phyloP scores from a whole-genome alignment of 495 filamentous ascomycete genomes.

The Aspergillus sclerotioniger region DNA sequence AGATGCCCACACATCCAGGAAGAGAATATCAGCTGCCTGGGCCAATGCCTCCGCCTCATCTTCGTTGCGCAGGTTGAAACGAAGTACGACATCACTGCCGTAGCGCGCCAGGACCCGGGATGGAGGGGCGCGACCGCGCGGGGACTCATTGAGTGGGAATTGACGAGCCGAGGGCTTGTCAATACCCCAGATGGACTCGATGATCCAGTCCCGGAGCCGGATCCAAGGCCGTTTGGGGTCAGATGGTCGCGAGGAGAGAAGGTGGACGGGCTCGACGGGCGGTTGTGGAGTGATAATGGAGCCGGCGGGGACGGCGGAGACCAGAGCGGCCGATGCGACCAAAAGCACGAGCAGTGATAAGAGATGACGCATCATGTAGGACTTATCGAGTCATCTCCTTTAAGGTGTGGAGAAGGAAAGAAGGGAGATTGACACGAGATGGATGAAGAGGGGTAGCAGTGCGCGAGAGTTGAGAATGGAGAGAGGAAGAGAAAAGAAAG shows the following conservation, averaged over 20 bases:
- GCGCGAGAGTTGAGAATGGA: background rate
- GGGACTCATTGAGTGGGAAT: conserved; percentile 6
- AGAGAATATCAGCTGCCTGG: conserved; percentile 69
- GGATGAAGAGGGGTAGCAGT: background rate
- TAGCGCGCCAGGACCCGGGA: conserved; percentile 63
- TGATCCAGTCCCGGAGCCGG: conserved; percentile 62
- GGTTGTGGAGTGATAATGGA: conserved; percentile 43
- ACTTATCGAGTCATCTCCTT: background rate
- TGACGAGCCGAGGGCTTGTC: conserved; percentile 18
- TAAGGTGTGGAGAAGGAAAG: background rate
- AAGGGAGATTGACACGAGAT: background rate
- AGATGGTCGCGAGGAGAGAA: conserved; percentile 27
- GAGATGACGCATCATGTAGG: conserved; percentile 18
- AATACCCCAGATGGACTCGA: conserved; percentile 63
- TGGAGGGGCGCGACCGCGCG: conserved; percentile 32
- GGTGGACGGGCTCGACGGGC: conserved; percentile 36
- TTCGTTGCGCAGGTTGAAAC: conserved; percentile 73
- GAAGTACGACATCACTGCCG: conserved; percentile 77
- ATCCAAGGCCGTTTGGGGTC: conserved; percentile 43
- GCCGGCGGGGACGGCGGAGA: conserved; percentile 41
- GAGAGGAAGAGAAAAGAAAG: background rate
- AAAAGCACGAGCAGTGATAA: conserved; percentile 23
- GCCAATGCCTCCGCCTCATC: conserved; percentile 72
- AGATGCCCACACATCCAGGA: conserved; percentile 89
- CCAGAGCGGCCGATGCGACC: conserved; percentile 27